Evolutionary conservation across 768 basidiomycete species (phyloP).

Genomic region (Amanita exitialis): DNA sequence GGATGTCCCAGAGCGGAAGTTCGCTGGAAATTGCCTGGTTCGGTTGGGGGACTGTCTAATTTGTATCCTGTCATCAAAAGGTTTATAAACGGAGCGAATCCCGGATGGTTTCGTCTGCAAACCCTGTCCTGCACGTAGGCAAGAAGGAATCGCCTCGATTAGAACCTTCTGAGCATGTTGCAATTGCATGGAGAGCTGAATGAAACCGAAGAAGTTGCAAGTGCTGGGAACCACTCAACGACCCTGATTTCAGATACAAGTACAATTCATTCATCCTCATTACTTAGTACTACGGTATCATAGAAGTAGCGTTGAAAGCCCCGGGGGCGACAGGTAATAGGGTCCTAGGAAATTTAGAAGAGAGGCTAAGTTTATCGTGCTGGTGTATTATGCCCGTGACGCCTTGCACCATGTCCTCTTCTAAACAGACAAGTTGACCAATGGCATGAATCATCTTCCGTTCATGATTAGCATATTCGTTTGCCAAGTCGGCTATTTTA

Average conservation of each 20-base stretch:
- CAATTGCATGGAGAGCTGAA: background rate
- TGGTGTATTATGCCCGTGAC: conserved; percentile 31
- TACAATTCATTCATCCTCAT: background rate
- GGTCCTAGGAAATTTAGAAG: conserved; percentile 38
- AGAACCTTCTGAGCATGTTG: background rate
- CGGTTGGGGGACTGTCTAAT: background rate
- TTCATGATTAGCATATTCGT: conserved; percentile 36
- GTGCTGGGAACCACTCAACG: background rate
- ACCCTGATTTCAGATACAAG: background rate
- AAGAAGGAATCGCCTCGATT: background rate
- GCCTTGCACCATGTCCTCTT: conserved; percentile 22
- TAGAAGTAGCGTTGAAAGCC: background rate
- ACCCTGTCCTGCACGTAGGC: background rate
- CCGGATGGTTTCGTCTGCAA: background rate
- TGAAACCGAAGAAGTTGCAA: background rate
- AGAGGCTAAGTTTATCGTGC: conserved; percentile 37
- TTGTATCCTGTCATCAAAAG: background rate
- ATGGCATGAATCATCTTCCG: conserved; percentile 27
- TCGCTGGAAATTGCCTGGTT: background rate
- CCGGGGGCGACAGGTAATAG: conserved; percentile 24
- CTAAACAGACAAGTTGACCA: conserved; percentile 32
- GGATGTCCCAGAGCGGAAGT: background rate
- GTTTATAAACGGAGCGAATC: background rate
- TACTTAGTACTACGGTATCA: background rate
- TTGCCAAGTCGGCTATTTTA: conserved; percentile 42